These are phyloP conservation scores for Cryphonectria radicalis DNA, from an alignment of 2,329 filamentous ascomycete genomes.

Conservation along the genomic window DNA sequence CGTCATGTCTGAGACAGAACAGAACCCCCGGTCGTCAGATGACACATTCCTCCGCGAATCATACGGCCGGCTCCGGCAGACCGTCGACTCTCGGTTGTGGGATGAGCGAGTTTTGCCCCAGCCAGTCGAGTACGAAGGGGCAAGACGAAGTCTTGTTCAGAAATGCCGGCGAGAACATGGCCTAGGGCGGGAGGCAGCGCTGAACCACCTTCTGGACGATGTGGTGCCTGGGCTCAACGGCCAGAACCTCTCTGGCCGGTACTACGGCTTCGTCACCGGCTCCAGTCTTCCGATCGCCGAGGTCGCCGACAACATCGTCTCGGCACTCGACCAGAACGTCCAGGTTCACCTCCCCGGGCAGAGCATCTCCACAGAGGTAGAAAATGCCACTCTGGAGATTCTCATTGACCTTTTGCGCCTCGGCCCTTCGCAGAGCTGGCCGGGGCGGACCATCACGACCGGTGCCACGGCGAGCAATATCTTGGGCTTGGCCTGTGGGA, in stretches of 20 bases:
- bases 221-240: constrained; percentile 67
- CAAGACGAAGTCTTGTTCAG: neutral
- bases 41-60: neutral
- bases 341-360: constrained; percentile 80
- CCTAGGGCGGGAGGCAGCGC: constrained; percentile 38
- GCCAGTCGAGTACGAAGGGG: neutral
- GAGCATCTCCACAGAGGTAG: constrained; percentile 75
- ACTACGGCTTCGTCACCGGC: constrained; percentile 90
- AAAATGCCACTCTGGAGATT: constrained; percentile 72
- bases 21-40: neutral
- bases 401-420: constrained; percentile 70
- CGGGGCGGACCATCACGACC: constrained; percentile 57
- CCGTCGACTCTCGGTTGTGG: neutral
- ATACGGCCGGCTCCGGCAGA: neutral
- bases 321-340: constrained; percentile 80
- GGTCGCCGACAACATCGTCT: constrained; percentile 83
- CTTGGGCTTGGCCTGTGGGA: constrained; percentile 68
- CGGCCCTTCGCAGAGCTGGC: constrained; percentile 64
- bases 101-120: neutral
- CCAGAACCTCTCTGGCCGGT: constrained; percentile 67
- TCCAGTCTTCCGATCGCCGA: constrained; percentile 78
- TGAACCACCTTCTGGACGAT: constrained; percentile 49
- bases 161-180: neutral
- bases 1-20: neutral
- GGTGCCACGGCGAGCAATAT: constrained; percentile 79